These are phyloP conservation scores for Phialophora tarda DNA, from an alignment of 2,329 filamentous ascomycete species.

Conservation along the genomic window DNA sequence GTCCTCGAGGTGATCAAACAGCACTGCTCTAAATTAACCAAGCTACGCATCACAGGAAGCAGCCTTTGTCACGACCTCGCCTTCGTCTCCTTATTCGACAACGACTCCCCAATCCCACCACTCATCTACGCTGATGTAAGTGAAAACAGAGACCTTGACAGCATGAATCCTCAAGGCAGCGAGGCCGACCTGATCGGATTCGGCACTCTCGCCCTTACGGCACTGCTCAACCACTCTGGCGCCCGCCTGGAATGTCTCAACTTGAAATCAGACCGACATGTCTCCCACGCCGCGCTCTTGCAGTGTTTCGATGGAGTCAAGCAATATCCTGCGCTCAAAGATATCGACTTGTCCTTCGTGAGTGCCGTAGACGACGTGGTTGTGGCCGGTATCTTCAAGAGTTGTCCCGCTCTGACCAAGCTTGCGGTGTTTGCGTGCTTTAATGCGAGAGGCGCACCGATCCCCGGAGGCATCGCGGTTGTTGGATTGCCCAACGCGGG, in stretches of 20 bases:
- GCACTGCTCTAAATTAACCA: conserved; percentile 70
- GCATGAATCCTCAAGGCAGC: conserved; percentile 68
- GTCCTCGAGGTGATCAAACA: conserved; percentile 74
- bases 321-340: conserved; percentile 71
- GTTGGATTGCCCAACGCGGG: conserved; percentile 66
- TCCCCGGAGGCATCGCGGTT: conserved; percentile 63
- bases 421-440: conserved; percentile 69
- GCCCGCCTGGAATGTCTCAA: conserved; percentile 69
- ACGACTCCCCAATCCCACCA: conserved; percentile 65
- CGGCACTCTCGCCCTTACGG: conserved; percentile 74
- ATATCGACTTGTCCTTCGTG: conserved; percentile 77
- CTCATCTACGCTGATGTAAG: conserved; percentile 75
- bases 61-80: conserved; percentile 75
- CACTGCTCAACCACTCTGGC: conserved; percentile 84
- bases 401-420: conserved; percentile 57
- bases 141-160: conserved; percentile 76
- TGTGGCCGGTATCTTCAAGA: conserved; percentile 51
- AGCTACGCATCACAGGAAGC: conserved; percentile 82
- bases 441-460: conserved; percentile 60
- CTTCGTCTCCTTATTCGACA: conserved; percentile 73
- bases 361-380: conserved; percentile 53
- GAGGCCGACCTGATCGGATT: conserved; percentile 69
- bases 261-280: conserved; percentile 83
- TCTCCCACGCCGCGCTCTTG: conserved; percentile 73
- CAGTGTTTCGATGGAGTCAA: conserved; percentile 69